Conservation (phyloP, 139 green algal genomes). For the Closterium sp. region DNA sequence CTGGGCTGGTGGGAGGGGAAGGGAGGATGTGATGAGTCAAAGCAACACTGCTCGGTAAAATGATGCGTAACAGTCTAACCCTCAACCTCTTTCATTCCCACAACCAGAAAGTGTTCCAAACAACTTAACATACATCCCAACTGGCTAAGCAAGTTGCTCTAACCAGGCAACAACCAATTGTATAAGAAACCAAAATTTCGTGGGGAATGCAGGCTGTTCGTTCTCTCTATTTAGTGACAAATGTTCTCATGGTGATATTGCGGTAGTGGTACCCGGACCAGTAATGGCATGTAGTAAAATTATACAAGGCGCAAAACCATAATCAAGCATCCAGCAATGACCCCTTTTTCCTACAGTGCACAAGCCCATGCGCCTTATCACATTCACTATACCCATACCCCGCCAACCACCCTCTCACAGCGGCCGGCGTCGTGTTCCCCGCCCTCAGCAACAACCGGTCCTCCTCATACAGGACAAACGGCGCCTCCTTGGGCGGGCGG, state of each 20-base stretch:
- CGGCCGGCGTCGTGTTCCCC: constrained; percentile 12
- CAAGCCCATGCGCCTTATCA: not conserved
- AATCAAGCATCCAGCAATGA: not conserved
- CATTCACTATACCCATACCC: not conserved
- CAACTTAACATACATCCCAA: not conserved
- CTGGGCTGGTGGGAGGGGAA: not conserved
- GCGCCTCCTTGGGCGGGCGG: not conserved
- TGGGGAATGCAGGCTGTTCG: no score
- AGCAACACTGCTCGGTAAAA: not conserved
- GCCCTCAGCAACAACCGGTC: constrained; percentile 16
- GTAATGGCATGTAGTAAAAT: not conserved
- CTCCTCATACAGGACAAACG: constrained; percentile 27
- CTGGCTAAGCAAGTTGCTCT: no score
- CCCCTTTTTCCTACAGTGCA: not conserved
- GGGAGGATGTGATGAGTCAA: not conserved
- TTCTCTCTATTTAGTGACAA: no score
- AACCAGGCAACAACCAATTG: no score
- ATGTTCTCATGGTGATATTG: no score
- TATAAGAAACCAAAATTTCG: no score
- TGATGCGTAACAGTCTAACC: no score
- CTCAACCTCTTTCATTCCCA: no score
- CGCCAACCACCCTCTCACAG: not conserved
- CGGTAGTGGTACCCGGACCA: not conserved
- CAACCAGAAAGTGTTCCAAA: no score
- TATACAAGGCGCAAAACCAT: no score